These are phyloP conservation scores for Chaetoceros muelleri DNA, from an alignment of 108 stramenopile genomes.

Conservation along the genomic window DNA sequence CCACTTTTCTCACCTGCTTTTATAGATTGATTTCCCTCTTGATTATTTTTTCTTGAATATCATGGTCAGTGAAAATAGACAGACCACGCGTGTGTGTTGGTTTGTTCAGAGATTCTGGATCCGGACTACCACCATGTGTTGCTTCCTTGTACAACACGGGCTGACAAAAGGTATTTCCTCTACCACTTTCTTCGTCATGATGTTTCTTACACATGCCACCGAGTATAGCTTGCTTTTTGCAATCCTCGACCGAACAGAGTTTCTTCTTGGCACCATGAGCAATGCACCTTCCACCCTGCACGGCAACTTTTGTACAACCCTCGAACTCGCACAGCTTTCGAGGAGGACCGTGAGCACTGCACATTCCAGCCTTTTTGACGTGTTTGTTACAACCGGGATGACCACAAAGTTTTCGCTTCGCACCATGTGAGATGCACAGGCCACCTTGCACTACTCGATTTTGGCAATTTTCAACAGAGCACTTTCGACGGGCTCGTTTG, in stretches of 20 bases:
- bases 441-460: conserved; percentile 88
- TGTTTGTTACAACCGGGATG: conserved; percentile 78
- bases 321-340: conserved; percentile 63
- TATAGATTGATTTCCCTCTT: not conserved
- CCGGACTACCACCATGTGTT: not conserved
- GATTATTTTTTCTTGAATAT: not conserved
- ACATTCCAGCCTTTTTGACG: conserved; percentile 76
- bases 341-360: conserved; percentile 80
- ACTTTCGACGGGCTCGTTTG: conserved; percentile 78
- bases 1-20: too few species aligned
- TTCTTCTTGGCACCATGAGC: conserved; percentile 86
- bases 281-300: conserved; percentile 81
- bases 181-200: conserved; percentile 44
- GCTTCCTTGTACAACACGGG: too few species aligned
- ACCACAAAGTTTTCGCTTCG: conserved; percentile 71
- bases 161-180: too few species aligned
- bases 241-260: conserved; percentile 49
- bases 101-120: too few species aligned
- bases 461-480: conserved; percentile 45
- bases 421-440: conserved; percentile 74
- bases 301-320: conserved; percentile 72
- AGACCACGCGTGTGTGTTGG: conserved; percentile 39
- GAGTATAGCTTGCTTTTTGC: conserved; percentile 79
- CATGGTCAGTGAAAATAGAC: conserved; percentile 50
- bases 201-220: conserved; percentile 85